Conservation (phyloP, 768 basidiomycete genomes). For the Auricularia cornea region DNA sequence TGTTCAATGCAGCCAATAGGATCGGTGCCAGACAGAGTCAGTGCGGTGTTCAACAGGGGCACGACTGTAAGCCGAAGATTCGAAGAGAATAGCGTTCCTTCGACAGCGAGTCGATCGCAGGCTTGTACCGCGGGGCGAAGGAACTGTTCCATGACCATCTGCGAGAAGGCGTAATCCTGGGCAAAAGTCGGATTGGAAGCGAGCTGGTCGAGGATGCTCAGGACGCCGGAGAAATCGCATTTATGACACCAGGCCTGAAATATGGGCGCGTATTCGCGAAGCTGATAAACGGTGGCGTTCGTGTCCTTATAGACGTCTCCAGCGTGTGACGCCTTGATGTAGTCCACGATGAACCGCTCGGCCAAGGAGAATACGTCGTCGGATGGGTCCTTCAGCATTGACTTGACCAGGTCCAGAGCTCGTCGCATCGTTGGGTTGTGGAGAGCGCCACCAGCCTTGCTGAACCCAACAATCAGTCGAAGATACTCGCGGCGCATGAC, state of each 20-base stretch:
- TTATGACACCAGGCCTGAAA: conserved; percentile 37
- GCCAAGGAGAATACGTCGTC: neutral
- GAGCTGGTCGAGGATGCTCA: conserved; percentile 42
- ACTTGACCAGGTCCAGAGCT: conserved; percentile 45
- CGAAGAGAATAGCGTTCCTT: conserved; percentile 33
- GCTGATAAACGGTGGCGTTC: conserved; percentile 43
- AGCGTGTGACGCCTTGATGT: neutral
- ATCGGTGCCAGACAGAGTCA: conserved; percentile 44
- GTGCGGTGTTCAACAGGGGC: conserved; percentile 25
- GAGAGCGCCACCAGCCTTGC: conserved; percentile 14
- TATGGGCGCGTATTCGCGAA: conserved; percentile 49
- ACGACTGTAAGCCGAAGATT: conserved; percentile 32
- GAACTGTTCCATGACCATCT: conserved; percentile 25
- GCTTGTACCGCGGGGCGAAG: conserved; percentile 34
- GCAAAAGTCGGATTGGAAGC: conserved; percentile 37
- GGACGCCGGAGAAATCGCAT: conserved; percentile 47
- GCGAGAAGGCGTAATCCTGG: conserved; percentile 44
- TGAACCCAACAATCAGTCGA: conserved; percentile 15
- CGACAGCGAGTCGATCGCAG: conserved; percentile 37
- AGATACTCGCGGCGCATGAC: conserved; percentile 63
- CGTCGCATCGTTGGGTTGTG: conserved; percentile 7
- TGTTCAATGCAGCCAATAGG: conserved; percentile 50
- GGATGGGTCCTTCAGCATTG: conserved; percentile 43
- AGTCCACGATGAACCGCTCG: neutral
- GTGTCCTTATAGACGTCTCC: conserved; percentile 17